Evolutionary conservation across 2,329 filamentous ascomycete species (phyloP).

Genomic region (Colletotrichum sp.): DNA sequence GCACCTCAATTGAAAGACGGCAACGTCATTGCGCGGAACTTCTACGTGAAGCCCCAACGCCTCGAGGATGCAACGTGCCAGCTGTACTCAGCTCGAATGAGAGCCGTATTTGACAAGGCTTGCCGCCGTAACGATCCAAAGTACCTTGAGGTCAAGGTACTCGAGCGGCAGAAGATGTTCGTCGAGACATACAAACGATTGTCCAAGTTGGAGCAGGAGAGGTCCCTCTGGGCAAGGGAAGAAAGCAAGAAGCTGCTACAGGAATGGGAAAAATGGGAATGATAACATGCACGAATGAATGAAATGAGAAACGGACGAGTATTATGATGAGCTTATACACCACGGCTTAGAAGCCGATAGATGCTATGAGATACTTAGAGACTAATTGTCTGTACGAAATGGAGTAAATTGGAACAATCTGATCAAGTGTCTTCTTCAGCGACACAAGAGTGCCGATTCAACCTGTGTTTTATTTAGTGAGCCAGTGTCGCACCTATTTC

Average conservation of each 20-base stretch:
- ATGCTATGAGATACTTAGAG: background rate
- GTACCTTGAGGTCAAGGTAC: conserved; percentile 62
- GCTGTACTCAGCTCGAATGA: conserved; percentile 82
- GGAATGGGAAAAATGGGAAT: conserved; percentile 66
- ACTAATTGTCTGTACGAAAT: conserved; percentile 6
- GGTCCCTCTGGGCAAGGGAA: conserved; percentile 42
- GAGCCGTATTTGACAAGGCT: conserved; percentile 71
- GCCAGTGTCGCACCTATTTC: background rate
- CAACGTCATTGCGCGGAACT: conserved; percentile 65
- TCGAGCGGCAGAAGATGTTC: conserved; percentile 66
- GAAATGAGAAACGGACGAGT: conserved; percentile 18
- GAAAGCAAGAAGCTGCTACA: conserved; percentile 54
- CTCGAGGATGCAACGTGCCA: conserved; percentile 69
- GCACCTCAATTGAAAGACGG: conserved; percentile 65
- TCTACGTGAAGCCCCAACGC: conserved; percentile 65
- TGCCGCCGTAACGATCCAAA: conserved; percentile 70
- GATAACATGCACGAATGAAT: conserved; percentile 28
- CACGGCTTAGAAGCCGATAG: background rate
- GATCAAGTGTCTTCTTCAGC: background rate
- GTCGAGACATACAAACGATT: conserved; percentile 62
- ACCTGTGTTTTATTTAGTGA: background rate
- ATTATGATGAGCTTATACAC: conserved; percentile 1
- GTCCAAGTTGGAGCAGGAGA: conserved; percentile 41
- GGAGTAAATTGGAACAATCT: background rate
- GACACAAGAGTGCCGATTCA: no score